Evolutionary conservation across 2,329 filamentous ascomycete genomes (phyloP).

Genomic region (Xylariaceae sp.): DNA sequence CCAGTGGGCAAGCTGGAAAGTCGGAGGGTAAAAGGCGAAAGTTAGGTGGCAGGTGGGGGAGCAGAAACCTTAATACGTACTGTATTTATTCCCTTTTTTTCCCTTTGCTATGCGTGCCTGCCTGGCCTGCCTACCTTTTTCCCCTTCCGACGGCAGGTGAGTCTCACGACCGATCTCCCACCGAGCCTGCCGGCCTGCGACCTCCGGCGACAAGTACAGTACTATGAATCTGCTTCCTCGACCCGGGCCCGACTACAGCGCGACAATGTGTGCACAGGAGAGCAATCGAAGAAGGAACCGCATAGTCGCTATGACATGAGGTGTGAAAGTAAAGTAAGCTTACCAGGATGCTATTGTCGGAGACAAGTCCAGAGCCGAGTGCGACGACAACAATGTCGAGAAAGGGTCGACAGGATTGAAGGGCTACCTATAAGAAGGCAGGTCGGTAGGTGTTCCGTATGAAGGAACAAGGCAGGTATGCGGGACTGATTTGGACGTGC

Average conservation of each 20-base stretch:
- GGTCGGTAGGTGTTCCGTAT: too few relatives aligned
- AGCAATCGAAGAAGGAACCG: too few relatives aligned
- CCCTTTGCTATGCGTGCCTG: not conserved
- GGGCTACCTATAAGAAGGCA: not conserved
- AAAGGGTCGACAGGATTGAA: too few relatives aligned
- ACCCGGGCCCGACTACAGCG: not conserved
- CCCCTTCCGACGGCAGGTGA: slow-evolving; percentile 4
- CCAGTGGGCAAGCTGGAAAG: not conserved
- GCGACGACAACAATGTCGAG: not conserved
- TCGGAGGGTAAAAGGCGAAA: too few relatives aligned
- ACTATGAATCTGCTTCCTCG: too few relatives aligned
- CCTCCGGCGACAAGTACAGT: not conserved
- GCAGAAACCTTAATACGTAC: not conserved
- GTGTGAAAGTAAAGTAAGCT: not conserved
- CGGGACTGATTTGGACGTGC: not conserved
- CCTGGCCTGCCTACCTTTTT: not conserved
- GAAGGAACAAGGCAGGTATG: not conserved
- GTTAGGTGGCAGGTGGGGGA: not conserved
- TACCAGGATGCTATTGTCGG: not conserved
- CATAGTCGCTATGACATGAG: too few relatives aligned
- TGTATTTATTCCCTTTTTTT: not conserved
- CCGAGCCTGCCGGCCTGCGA: slow-evolving; percentile 20
- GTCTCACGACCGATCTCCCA: slow-evolving; percentile 24
- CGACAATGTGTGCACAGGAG: not conserved
- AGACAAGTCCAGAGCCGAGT: not conserved